Conservation (phyloP, 176 grass and related monocot genomes). For the Cenchrus purpureus region DNA sequence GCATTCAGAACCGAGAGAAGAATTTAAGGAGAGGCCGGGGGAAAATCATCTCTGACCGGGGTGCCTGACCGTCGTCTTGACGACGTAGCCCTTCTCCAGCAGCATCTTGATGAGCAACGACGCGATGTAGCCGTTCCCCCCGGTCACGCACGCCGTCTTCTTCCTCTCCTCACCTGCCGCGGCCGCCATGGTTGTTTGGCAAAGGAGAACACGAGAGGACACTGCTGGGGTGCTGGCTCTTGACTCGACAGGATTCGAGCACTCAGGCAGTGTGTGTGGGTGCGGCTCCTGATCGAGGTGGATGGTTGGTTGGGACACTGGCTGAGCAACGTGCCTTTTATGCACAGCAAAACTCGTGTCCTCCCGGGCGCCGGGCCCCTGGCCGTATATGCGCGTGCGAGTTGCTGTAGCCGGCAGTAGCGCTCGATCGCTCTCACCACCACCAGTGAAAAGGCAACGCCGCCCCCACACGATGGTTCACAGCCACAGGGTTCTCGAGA, state of each 20-base stretch:
- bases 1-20: too few relatives aligned
- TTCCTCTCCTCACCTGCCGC: neutral
- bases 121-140: slow-evolving; percentile 27
- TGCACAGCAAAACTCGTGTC: neutral
- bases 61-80: slow-evolving; percentile 13
- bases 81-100: slow-evolving; percentile 16
- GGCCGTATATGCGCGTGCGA: neutral
- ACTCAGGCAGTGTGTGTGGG: neutral
- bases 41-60: neutral
- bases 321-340: neutral
- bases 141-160: slow-evolving; percentile 26
- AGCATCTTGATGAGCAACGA: slow-evolving; percentile 27
- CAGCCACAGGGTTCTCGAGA: neutral
- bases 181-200: neutral
- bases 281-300: too few relatives aligned
- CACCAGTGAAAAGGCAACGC: neutral
- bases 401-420: neutral
- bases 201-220: neutral
- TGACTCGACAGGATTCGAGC: neutral
- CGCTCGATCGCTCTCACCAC: neutral
- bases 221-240: neutral
- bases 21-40: too few relatives aligned
- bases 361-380: too few relatives aligned
- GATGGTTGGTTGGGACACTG: neutral
- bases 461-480: neutral